Base-by-base conservation (phyloP, 495 filamentous ascomycete genomes). In the Neurospora sp. region DNA sequence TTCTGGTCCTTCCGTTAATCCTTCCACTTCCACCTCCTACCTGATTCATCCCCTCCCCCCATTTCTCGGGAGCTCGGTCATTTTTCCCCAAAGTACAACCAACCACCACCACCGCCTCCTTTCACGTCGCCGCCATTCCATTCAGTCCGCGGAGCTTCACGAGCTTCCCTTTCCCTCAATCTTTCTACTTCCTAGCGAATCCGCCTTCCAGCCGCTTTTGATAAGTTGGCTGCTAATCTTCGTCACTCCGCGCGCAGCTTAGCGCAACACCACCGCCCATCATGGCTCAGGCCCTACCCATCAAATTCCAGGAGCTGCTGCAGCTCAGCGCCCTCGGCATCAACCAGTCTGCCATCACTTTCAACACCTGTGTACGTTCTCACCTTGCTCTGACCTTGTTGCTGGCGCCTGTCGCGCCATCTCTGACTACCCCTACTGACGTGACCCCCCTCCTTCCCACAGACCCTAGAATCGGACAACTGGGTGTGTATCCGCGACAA, bases 381-480 rank as follows among this genome's bases (percentile, higher is more conserved):
- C 37, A 42, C 70, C 71, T 42, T 42, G 71, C 71, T 41, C 14
- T 69, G 16, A 65, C 53, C 39, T 47, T 70, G 65, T 42, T 20
- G 44, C 59, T n/a, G 71, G 39, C 27, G 71, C 68, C 68, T 61
- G 35, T 70, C 59, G 22, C 53, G 70, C 70, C 65, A 22, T 38
- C 27, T 18, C 53, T 65, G 27, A 14, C n/a, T 16, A 35, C 53
- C 53, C 53, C 27, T 65, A 18, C 53, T 65, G 53, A 65, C 53
- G 27, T 65, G 53, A 37, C 2, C 14, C 53, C 27, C 53, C 27
- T 6, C 47, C 10, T 27, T 65, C 14, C 27, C 53, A 79, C 77
- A 98, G 94, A 99, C 96, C 77, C 84, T 99, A 83, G 96, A 99
- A 87, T 98, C 96, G 75, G 96, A 98, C 82, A 87, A 90, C 79